phyloP scores from a whole-genome alignment of 2,329 filamentous ascomycete genomes.

The Mycosphaerelloides madeirae region DNA sequence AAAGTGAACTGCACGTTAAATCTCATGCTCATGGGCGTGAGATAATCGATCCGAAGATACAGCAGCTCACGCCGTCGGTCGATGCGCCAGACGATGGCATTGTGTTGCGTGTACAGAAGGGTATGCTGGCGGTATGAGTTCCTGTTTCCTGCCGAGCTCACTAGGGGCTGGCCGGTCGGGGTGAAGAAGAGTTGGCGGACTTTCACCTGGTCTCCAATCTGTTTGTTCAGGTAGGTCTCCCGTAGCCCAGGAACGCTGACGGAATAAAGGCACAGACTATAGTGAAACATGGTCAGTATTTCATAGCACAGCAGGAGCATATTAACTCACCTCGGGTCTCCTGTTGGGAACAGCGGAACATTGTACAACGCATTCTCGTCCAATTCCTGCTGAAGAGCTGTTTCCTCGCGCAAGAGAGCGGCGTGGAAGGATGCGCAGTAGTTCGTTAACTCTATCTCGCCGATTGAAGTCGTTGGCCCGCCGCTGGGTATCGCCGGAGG shows the following conservation, averaged over 20 bases:
- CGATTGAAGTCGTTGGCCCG: neutral
- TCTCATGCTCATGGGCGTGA: conserved; percentile 11
- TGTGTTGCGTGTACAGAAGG: conserved; percentile 11
- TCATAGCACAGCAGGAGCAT: conserved; percentile 11
- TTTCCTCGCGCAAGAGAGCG: conserved; percentile 14
- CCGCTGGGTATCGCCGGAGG: too few relatives aligned
- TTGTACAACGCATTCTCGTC: conserved; percentile 22
- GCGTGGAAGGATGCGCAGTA: conserved; percentile 11
- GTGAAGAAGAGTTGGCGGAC: conserved; percentile 21
- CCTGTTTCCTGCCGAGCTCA: neutral
- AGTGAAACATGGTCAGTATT: conserved; percentile 22
- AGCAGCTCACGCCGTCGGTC: conserved; percentile 21
- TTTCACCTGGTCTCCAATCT: conserved; percentile 19
- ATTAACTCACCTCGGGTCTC: conserved; percentile 4
- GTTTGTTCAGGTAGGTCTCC: neutral
- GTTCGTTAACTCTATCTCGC: neutral
- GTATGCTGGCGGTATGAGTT: neutral
- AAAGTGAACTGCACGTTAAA: conserved; percentile 23
- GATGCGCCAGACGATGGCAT: conserved; percentile 22
- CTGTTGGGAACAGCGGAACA: conserved; percentile 3
- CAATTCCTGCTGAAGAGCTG: conserved; percentile 16
- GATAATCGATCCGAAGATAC: conserved; percentile 15
- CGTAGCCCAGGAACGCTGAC: conserved; percentile 2
- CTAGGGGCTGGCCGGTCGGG: conserved; percentile 3
- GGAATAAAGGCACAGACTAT: conserved; percentile 20